phyloP scores from a whole-genome alignment of 306 rosid genomes.

The Neltuma alba region DNA sequence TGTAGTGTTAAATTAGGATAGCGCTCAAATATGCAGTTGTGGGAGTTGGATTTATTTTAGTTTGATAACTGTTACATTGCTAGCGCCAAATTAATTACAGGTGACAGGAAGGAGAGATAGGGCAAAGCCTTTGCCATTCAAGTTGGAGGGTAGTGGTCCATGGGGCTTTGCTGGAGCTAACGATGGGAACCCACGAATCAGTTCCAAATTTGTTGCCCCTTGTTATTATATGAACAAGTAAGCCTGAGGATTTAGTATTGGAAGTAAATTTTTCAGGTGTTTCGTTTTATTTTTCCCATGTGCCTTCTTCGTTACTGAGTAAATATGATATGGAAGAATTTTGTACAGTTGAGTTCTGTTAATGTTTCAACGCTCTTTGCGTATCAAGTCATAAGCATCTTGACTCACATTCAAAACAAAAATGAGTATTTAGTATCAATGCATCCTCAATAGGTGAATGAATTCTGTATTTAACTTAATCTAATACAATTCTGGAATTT shows the following conservation, averaged over 20 bases:
- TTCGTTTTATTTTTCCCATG: not conserved
- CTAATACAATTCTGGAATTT: not conserved
- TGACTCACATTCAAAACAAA: conserved; percentile 11
- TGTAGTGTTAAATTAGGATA: conserved; percentile 3
- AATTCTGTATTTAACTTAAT: conserved; percentile 5
- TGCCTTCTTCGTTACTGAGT: not conserved
- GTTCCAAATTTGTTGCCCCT: conserved; percentile 88
- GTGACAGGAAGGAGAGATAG: conserved; percentile 98
- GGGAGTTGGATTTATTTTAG: conserved; percentile 2
- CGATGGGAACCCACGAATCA: conserved; percentile 88
- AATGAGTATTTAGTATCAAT: not conserved
- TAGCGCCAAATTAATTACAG: conserved; percentile 49
- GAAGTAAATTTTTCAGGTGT: conserved; percentile 17
- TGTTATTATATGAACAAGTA: conserved; percentile 87
- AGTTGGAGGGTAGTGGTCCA: conserved; percentile 67
- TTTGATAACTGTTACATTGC: conserved; percentile 15
- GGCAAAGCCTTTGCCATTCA: conserved; percentile 93
- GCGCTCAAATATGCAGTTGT: not conserved
- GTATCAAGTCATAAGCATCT: not conserved
- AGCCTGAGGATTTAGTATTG: conserved; percentile 35
- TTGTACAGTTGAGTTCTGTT: not conserved
- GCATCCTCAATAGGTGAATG: conserved; percentile 12
- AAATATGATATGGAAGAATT: not conserved
- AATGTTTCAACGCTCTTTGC: not conserved
- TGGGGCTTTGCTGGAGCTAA: conserved; percentile 97